These are phyloP conservation scores for Xerocomellus amylosporus DNA, from an alignment of 768 basidiomycete species.

Conservation along the genomic window DNA sequence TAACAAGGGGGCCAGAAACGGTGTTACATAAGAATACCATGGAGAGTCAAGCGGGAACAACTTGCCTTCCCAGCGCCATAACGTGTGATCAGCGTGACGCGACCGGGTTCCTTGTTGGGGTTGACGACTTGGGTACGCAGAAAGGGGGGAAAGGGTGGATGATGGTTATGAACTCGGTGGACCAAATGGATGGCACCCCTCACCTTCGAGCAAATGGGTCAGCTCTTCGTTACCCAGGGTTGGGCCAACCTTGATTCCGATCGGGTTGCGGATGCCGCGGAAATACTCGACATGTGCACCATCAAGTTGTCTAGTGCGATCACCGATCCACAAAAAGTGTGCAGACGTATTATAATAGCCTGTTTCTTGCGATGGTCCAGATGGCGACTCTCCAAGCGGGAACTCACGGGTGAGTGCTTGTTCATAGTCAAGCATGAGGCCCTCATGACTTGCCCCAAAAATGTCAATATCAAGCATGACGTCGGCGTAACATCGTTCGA, in stretches of 20 bases:
- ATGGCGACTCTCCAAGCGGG: constrained; percentile 35
- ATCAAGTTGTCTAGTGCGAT: constrained; percentile 86
- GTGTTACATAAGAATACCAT: not conserved
- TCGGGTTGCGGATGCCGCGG: constrained; percentile 86
- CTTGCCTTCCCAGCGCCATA: constrained; percentile 85
- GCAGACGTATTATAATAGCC: constrained; percentile 88
- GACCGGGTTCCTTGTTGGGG: constrained; percentile 75
- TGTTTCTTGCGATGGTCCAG: constrained; percentile 21
- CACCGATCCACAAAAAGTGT: constrained; percentile 97
- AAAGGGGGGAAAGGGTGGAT: not conserved
- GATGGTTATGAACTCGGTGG: not conserved
- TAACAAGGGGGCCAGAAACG: not conserved
- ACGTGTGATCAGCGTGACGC: constrained; percentile 87
- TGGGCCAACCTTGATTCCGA: constrained; percentile 96
- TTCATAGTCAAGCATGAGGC: constrained; percentile 90
- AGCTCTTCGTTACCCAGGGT: constrained; percentile 79
- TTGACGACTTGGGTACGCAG: constrained; percentile 65
- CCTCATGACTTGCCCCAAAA: constrained; percentile 68
- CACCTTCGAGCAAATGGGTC: constrained; percentile 70
- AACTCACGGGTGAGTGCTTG: constrained; percentile 81
- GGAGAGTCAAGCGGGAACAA: not conserved
- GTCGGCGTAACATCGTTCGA: not conserved
- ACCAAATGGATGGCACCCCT: constrained; percentile 23
- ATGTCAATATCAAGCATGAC: not conserved
- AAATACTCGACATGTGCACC: constrained; percentile 98